Conservation (phyloP, 2,329 filamentous ascomycete genomes). For the Mycosphaerella arachidis region DNA sequence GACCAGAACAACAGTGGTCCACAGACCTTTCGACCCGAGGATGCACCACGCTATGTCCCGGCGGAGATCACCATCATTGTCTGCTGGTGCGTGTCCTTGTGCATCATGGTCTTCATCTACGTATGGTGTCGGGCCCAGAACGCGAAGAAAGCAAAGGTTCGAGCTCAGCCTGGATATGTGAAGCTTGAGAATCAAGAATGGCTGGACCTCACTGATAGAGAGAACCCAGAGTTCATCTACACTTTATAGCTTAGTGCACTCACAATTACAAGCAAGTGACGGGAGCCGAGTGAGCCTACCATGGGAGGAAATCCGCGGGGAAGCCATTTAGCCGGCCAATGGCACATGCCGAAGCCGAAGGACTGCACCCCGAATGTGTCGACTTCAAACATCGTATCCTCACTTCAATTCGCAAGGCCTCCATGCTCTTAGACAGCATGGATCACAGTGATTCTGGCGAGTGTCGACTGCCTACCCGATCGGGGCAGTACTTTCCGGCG, state of each 20-base stretch:
- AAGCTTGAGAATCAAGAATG: conserved; percentile 64
- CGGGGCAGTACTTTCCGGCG: no score
- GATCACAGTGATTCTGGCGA: no score
- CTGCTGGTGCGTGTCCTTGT: conserved; percentile 51
- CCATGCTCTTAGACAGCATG: no score
- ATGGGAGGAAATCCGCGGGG: no score
- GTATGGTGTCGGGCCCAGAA: conserved; percentile 59
- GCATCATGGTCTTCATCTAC: conserved; percentile 58
- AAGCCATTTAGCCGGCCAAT: no score
- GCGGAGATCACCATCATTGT: conserved; percentile 62
- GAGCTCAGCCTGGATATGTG: conserved; percentile 53
- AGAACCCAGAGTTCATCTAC: conserved; percentile 61
- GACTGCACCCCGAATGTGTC: no score
- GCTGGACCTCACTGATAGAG: conserved; percentile 59
- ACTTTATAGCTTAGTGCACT: background rate
- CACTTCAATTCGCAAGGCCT: no score
- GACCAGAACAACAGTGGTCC: conserved; percentile 31
- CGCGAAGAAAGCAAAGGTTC: conserved; percentile 50
- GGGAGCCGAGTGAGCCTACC: no score
- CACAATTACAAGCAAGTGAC: no score
- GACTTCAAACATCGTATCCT: no score
- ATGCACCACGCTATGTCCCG: conserved; percentile 57
- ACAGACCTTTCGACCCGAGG: conserved; percentile 53
- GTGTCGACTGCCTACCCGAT: no score
- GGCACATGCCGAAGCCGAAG: no score